Evolutionary conservation across 805 yeast species (phyloP), one percentile per base, ranked within the genome.

Genomic region (Torulaspora franciscae): DNA sequence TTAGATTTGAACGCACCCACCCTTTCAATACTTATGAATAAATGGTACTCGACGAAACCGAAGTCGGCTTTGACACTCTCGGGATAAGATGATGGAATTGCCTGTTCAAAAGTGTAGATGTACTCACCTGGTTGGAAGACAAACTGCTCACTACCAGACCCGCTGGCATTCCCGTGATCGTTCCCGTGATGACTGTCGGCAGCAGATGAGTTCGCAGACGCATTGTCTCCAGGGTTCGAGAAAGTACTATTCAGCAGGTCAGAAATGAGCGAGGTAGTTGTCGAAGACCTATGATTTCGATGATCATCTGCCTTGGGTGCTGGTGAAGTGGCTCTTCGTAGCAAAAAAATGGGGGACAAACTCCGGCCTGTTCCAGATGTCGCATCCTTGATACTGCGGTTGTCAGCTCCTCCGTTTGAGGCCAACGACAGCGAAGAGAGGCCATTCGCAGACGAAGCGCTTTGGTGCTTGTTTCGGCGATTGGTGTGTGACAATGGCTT

Each of bases 91-190:
- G 90, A 77, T 5, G 86, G 91, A 23, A 93, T 72, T 5, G 95
- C 83, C 47, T 89, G 86, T 64, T 93, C 99, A 64, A 93, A 91
- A 47, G 87, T 84, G 69, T 91, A 93, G 37, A 88, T 75, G 59
- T 93, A 93, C 57, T 90, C 97, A 15, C 98, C 99, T 0, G 95
- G 88, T 17, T 75, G 71, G 54, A 91, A 90, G 3, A 68, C 64
- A 38, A 73, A 74, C 54, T 67, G 51, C n/a, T 58, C 59, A 13
- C 26, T 42, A 40, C 54, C 57, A 40, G 56, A 26, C 48, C 52
- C 54, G 49, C 44, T 40, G 49, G 51, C 26, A 29, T 37, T 24
- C 2, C 44, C 42, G 36, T 40, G 25, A 32, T 35, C 43, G 32
- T 33, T 32, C 34, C 45, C 38, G 6, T 22, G 24, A 38, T 25